Evolutionary conservation across 495 filamentous ascomycete genomes (phyloP).

Genomic region (Aspergillus haitiensis): DNA sequence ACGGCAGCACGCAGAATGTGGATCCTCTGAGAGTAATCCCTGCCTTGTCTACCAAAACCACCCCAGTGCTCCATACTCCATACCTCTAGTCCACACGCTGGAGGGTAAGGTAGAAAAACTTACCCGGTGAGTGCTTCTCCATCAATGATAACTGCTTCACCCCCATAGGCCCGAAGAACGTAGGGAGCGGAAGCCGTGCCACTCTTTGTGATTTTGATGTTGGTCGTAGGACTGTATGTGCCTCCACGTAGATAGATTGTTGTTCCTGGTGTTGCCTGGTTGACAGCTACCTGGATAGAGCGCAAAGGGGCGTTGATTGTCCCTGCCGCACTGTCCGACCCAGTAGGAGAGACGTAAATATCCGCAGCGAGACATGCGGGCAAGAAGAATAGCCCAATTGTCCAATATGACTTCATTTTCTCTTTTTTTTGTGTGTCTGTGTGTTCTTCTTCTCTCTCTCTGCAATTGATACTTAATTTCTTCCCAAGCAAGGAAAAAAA

Average conservation of each 20-base stretch:
- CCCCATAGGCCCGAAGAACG: constrained; percentile 17
- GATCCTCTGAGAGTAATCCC: too few relatives aligned
- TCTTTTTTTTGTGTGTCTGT: not conserved
- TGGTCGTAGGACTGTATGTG: constrained; percentile 22
- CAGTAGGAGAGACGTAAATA: constrained; percentile 22
- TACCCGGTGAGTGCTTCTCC: constrained; percentile 23
- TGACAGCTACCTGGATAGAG: constrained; percentile 24
- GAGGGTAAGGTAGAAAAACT: not conserved
- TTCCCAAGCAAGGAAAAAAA: too few relatives aligned
- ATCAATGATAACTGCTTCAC: constrained; percentile 22
- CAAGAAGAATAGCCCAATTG: not conserved
- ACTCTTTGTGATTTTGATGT: constrained; percentile 25
- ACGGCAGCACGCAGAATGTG: too few relatives aligned
- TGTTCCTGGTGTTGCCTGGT: constrained; percentile 16
- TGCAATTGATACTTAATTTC: too few relatives aligned
- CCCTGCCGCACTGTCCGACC: constrained; percentile 20
- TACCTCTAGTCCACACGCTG: too few relatives aligned
- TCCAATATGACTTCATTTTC: constrained; percentile 5
- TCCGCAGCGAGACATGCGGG: constrained; percentile 19
- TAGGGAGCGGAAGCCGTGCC: constrained; percentile 19
- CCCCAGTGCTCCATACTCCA: too few relatives aligned
- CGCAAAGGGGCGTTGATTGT: constrained; percentile 16
- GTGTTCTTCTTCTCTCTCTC: too few relatives aligned
- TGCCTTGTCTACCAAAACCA: too few relatives aligned
- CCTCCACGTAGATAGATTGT: constrained; percentile 24